These are phyloP conservation scores for Arthroderma uncinatum DNA, from an alignment of 2,329 filamentous ascomycete genomes.

Conservation along the genomic window DNA sequence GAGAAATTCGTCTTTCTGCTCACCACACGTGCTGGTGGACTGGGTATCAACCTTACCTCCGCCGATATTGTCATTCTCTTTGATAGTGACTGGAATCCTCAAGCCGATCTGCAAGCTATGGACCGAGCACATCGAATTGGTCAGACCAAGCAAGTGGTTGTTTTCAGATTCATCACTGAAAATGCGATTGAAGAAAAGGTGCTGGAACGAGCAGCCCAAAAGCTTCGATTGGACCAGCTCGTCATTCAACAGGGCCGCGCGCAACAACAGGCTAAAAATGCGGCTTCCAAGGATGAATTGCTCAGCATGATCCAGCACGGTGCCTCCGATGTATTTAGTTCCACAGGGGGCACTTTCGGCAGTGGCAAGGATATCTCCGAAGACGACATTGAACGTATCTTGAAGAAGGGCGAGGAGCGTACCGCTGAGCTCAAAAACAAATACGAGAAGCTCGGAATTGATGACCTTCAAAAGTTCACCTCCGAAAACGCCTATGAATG, in stretches of 20 bases:
- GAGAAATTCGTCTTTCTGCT: conserved; percentile 96
- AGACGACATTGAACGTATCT: conserved; percentile 80
- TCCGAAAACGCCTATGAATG: conserved; percentile 97
- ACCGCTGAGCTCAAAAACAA: conserved; percentile 85
- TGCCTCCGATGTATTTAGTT: conserved; percentile 87
- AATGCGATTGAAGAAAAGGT: conserved; percentile 99
- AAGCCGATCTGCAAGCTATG: conserved; percentile 97
- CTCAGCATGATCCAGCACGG: conserved; percentile 98
- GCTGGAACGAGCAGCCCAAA: conserved; percentile 88
- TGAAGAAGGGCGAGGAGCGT: conserved; percentile 74
- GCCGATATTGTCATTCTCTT: conserved; percentile 95
- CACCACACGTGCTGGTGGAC: conserved; percentile 86
- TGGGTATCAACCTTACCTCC: conserved; percentile 91
- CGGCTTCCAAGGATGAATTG: conserved; percentile 90
- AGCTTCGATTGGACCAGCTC: conserved; percentile 87
- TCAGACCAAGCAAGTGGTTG: conserved; percentile 93
- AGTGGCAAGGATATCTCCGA: conserved; percentile 59
- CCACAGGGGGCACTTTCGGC: conserved; percentile 49
- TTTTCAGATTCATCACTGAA: conserved; percentile 94
- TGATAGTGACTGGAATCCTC: conserved; percentile 97
- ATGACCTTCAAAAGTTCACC: conserved; percentile 94
- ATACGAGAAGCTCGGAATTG: conserved; percentile 93
- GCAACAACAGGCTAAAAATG: conserved; percentile 79
- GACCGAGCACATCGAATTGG: conserved; percentile 96
- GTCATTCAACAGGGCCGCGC: conserved; percentile 96